Evolutionary conservation across 2,329 filamentous ascomycete genomes (phyloP).

Genomic region (Trichoderma sp.): DNA sequence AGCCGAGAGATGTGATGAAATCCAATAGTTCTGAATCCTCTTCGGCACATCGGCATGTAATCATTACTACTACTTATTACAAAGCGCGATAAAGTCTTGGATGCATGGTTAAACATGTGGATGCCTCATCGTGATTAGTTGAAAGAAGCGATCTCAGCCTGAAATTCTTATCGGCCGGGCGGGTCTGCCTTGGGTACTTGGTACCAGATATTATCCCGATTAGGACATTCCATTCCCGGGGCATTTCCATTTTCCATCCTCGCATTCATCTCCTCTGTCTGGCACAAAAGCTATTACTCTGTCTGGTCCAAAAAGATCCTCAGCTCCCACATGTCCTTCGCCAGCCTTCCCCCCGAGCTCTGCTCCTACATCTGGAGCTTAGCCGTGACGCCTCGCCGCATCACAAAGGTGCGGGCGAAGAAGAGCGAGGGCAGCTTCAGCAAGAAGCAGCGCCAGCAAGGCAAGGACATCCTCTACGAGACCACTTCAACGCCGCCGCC

Average conservation of each 20-base stretch:
- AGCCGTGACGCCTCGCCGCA: neutral
- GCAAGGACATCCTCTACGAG: conserved; percentile 12
- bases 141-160: too few relatives aligned
- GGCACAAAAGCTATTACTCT: neutral
- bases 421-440: neutral
- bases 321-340: neutral
- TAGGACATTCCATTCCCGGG: too few relatives aligned
- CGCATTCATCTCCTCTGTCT: neutral
- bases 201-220: too few relatives aligned
- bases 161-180: too few relatives aligned
- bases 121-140: too few relatives aligned
- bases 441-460: neutral
- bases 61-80: neutral
- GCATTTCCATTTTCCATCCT: neutral
- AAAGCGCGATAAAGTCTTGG: neutral
- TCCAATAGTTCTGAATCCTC: neutral
- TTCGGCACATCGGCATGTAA: too few relatives aligned
- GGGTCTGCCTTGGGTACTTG: too few relatives aligned
- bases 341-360: neutral
- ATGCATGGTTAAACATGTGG: too few relatives aligned
- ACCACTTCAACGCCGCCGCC: conserved; percentile 15
- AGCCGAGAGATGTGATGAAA: neutral
- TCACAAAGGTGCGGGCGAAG: neutral
- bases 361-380: neutral
- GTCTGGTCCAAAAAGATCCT: neutral